Evolutionary conservation across 306 rosid genomes (phyloP).

Genomic region (Astragalus glycyphyllos): DNA sequence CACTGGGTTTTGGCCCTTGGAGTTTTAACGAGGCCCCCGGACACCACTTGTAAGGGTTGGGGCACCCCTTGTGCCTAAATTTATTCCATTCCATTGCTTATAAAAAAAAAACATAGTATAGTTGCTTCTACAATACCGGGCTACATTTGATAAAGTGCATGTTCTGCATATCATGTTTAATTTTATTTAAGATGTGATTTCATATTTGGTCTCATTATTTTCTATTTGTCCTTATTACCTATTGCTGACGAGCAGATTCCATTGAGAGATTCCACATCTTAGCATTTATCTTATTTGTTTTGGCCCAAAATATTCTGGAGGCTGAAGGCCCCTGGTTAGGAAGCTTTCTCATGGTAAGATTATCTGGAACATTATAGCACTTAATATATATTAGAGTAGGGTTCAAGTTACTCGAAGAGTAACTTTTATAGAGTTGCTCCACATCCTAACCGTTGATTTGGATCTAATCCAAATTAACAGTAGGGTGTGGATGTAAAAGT

Average conservation of each 20-base stretch:
- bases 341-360: slow-evolving; percentile 81
- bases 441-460: no score
- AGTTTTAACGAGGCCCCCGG: no score
- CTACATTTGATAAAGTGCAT: slow-evolving; percentile 18
- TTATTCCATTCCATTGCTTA: no score
- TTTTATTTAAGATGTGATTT: slow-evolving; percentile 17
- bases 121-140: slow-evolving; percentile 18
- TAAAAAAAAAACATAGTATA: no score
- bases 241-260: slow-evolving; percentile 71
- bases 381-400: neutral
- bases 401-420: neutral
- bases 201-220: slow-evolving; percentile 27
- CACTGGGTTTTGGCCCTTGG: no score
- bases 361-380: slow-evolving; percentile 7
- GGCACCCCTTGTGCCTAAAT: no score
- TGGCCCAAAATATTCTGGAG: slow-evolving; percentile 98
- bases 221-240: neutral
- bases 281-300: slow-evolving; percentile 84
- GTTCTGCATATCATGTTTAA: slow-evolving; percentile 16
- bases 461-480: no score
- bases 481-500: no score
- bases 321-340: slow-evolving; percentile 98
- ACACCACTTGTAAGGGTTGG: no score
- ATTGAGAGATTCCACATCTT: slow-evolving; percentile 96
- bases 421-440: no score